These are phyloP conservation scores for Boletellus ananas DNA, from an alignment of 768 basidiomycete species.

Conservation along the genomic window DNA sequence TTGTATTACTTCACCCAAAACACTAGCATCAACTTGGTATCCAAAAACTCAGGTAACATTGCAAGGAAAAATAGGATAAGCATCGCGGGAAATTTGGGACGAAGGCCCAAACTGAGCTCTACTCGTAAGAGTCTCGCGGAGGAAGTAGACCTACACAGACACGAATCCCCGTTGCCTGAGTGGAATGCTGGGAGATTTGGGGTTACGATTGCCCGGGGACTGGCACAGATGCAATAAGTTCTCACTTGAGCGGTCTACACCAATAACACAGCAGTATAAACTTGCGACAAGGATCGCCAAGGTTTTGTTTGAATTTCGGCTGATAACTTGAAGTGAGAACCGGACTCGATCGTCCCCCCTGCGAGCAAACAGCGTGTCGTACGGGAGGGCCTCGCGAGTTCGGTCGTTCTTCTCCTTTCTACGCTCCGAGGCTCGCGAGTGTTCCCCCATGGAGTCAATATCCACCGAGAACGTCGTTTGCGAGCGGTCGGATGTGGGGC, in stretches of 20 bases:
- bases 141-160: slow-evolving; percentile 2
- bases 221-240: no score
- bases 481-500: background rate
- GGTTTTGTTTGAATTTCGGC: background rate
- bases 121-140: background rate
- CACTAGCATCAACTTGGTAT: no score
- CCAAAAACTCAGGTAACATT: no score
- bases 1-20: no score
- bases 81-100: no score
- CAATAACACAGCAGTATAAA: slow-evolving; percentile 8
- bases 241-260: slow-evolving; percentile 1
- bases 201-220: no score
- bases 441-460: background rate
- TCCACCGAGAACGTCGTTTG: background rate
- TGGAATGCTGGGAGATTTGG: background rate
- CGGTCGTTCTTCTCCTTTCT: background rate
- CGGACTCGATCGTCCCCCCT: background rate
- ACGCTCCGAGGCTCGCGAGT: background rate
- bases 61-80: no score
- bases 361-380: background rate
- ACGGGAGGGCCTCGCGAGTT: background rate
- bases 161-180: slow-evolving; percentile 7
- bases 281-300: slow-evolving; percentile 8
- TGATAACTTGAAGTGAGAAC: background rate
- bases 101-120: no score